phyloP scores from a whole-genome alignment of 768 basidiomycete genomes.

The Rhodotorula graminis region DNA sequence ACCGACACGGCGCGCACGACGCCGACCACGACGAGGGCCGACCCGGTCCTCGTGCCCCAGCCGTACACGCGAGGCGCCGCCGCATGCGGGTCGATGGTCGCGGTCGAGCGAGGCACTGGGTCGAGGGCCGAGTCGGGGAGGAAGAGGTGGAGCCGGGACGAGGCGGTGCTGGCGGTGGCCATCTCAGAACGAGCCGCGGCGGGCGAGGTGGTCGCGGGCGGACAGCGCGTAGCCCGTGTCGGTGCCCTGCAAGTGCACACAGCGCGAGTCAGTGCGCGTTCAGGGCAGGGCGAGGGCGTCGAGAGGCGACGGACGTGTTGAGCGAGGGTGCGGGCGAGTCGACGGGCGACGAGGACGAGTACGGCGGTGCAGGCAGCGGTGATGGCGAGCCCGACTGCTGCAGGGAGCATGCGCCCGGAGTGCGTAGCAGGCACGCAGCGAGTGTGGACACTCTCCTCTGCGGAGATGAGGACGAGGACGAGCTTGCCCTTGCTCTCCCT shows the following conservation, averaged over 20 bases:
- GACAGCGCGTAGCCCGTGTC: slow-evolving; percentile 8
- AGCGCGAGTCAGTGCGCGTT: neutral
- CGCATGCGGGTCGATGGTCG: no score
- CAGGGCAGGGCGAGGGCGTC: neutral
- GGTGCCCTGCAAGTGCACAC: neutral
- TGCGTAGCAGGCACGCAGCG: no score
- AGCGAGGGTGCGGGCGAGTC: slow-evolving; percentile 6
- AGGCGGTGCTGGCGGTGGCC: neutral
- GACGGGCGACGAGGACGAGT: neutral
- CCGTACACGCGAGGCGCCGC: no score
- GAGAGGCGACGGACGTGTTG: neutral
- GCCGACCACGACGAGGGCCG: neutral
- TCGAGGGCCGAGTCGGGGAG: neutral
- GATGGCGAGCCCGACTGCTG: slow-evolving; percentile 2
- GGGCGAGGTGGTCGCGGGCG: slow-evolving; percentile 8
- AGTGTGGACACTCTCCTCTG: no score
- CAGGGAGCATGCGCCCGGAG: neutral
- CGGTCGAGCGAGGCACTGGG: neutral
- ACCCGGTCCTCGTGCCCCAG: neutral
- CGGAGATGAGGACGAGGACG: no score
- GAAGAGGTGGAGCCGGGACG: neutral
- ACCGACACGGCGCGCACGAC: neutral
- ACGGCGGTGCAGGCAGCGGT: neutral
- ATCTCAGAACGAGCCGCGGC: slow-evolving; percentile 21
- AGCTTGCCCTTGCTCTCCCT: neutral